Evolutionary conservation across 1,284 basidiomycete species (phyloP), one percentile per base, ranked within the genome.

Genomic region (Neonothopanus nambi): DNA sequence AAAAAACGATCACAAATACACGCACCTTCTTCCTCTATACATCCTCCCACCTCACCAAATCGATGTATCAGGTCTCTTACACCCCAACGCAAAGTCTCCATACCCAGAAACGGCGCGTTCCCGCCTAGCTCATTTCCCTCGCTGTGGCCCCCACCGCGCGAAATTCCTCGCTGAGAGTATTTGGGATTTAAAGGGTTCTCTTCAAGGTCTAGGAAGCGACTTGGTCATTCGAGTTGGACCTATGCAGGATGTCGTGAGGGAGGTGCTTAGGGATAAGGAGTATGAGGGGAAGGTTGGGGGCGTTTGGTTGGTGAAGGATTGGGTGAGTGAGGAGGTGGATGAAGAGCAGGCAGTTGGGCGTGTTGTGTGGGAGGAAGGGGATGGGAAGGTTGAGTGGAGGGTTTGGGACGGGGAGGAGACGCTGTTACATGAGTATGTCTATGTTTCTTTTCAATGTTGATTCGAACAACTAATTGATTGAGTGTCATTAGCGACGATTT

Each of bases 21-120:
- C 74, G 8, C 76, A 80, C 52, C 68, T 81, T 51, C 64, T 82
- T 3, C 80, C 80, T 2, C 60, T 81, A 43, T 81, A 74, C 62
- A 75, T 80, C 52, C 77, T 80, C 49, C 77, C 80, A 58, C 75
- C 78, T 49, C 67, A 74, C 6, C 71, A 75, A 57, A 63, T 81
- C 52, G 79, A 81, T 56, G 66, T 79, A 17, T 71, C 71, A 8
- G 72, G 70, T 3, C 59, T 81, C n/a, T 67, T 75, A 2, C 73
- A 69, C 50, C 54, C 30, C 47, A 56, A 53, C 65, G 7, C 13
- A 52, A 67, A 53, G 63, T 69, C 57, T 23, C 60, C 51, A 47
- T 65, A 50, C 47, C 64, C 53, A 24, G 62, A 67, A 39, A 68
- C 72, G 20, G n/a, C n/a, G n/a, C 54, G 62, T 26, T 70, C 71